Percentiles rank a stretch among this genome's conserved stretches.
These are phyloP conservation scores for Alternaria panax DNA, from an alignment of 2,329 filamentous ascomycete genomes.

Conservation along the genomic window DNA sequence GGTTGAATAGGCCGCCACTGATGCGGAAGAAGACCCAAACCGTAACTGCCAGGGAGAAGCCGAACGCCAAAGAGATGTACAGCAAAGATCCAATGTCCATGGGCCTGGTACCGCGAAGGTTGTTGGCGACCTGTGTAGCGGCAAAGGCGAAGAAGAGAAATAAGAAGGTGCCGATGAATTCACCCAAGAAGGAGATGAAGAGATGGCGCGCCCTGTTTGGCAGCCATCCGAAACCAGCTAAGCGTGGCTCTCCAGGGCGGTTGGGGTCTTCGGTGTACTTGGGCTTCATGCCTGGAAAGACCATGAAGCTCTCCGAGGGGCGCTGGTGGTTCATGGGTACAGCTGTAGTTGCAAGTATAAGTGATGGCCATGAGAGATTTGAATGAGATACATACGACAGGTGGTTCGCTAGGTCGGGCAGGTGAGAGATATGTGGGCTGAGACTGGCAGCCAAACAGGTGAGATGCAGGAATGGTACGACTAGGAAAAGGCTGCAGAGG, in stretches of 20 bases:
- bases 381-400: background rate
- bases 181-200: conserved; percentile 56
- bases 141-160: conserved; percentile 53
- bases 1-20: conserved; percentile 51
- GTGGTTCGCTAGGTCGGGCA: background rate
- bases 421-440: background rate
- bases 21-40: conserved; percentile 53
- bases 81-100: conserved; percentile 39
- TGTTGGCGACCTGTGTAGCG: conserved; percentile 50
- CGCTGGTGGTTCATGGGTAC: conserved; percentile 50
- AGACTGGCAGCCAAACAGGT: background rate
- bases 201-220: conserved; percentile 54
- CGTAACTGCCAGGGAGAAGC: conserved; percentile 49
- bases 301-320: conserved; percentile 46
- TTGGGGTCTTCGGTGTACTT: conserved; percentile 43
- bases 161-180: conserved; percentile 50
- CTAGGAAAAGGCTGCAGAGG: background rate
- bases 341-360: background rate
- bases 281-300: conserved; percentile 50
- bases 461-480: background rate
- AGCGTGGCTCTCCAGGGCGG: conserved; percentile 47
- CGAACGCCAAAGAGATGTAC: conserved; percentile 49
- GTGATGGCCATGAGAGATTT: background rate
- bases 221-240: conserved; percentile 53
- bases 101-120: conserved; percentile 29